Base-by-base conservation (phyloP, 2,329 filamentous ascomycete genomes). In the Venturia oleaginea region DNA sequence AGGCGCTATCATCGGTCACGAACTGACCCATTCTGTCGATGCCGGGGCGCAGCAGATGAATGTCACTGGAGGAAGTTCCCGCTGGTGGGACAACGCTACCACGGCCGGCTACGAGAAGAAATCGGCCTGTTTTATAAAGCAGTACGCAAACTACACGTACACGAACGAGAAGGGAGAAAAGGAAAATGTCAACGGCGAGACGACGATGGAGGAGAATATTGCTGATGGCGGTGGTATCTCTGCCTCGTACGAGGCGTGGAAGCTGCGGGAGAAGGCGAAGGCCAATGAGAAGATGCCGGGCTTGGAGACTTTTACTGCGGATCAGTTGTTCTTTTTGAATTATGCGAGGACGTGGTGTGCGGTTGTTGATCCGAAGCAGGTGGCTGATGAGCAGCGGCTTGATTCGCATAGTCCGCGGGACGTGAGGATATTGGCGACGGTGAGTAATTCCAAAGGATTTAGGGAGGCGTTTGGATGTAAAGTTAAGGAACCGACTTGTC, bases 1-100 rank as follows among this genome's bases (percentile, higher is more conserved):
- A 70, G 87, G 86, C 0, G 81, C 83, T 1, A 81, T 89, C 2
- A 83, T 83, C 8, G 87, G 86, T 2, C 87, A 90, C 70, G 87
- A 90, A 71, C 78, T 90, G 7, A 86, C 84, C 3, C 87, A 90
- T 51, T 86, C 84, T 11, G 89, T 90, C 69, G 87, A 90, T 71
- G 85, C 81, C 42, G 83, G 80, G 0, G 86, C 87, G 10, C 80
- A 84, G 27, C 81, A 85, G 68, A 88, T 84, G 68, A 85, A 89
- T 69, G 77, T 85, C 79, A 77, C 80, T 63, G 75, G 79, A 1
- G 82, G 89, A 60, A 84, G 84, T 69, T 82, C 78, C 0, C 86
- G 90, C 70, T 89, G 86, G 86, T 89, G 86, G 86, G 83, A 84
- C 19, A 76, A 85, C 13, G 71, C 76, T 43, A 89, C 86, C 1